These are phyloP conservation scores for Terana coerulea DNA, from an alignment of 768 basidiomycete genomes.

Conservation along the genomic window DNA sequence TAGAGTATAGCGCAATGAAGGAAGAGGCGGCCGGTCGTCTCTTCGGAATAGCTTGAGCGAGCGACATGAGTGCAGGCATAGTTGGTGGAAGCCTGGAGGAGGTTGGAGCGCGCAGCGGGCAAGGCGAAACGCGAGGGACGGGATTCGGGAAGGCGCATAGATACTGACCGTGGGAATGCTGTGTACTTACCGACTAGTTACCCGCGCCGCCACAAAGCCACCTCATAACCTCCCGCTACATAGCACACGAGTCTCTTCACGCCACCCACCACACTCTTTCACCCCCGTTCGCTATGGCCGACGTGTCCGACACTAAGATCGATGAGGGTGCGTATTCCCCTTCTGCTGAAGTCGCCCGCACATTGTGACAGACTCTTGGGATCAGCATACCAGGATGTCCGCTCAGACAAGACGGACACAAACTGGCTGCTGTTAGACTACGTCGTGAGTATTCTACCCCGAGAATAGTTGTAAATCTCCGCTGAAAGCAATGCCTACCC, in stretches of 20 bases:
- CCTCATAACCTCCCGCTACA: too few species aligned
- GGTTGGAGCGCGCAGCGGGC: background rate
- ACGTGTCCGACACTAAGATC: constrained; percentile 72
- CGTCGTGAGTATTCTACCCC: constrained; percentile 47
- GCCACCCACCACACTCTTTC: background rate
- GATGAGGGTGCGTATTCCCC: constrained; percentile 51
- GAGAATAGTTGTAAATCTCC: background rate
- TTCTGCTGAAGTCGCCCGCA: background rate
- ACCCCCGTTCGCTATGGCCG: constrained; percentile 53
- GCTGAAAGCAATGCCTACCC: background rate
- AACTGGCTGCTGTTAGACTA: constrained; percentile 94
- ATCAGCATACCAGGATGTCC: constrained; percentile 83
- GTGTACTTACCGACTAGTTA: too few species aligned
- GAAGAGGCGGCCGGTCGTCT: constrained; percentile 8
- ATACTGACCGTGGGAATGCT: background rate
- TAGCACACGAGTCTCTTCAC: background rate
- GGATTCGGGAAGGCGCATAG: background rate
- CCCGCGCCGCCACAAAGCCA: too few species aligned
- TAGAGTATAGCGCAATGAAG: constrained; percentile 20
- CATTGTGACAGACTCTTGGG: constrained; percentile 12
- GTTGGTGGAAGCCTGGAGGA: background rate
- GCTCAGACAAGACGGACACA: constrained; percentile 78
- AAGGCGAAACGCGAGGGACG: too few species aligned
- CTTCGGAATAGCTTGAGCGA: background rate
- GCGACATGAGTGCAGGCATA: background rate